Evolutionary conservation across 2,329 filamentous ascomycete species (phyloP), one percentile per base, ranked within the genome.

Genomic region (Stemphylium beticola): DNA sequence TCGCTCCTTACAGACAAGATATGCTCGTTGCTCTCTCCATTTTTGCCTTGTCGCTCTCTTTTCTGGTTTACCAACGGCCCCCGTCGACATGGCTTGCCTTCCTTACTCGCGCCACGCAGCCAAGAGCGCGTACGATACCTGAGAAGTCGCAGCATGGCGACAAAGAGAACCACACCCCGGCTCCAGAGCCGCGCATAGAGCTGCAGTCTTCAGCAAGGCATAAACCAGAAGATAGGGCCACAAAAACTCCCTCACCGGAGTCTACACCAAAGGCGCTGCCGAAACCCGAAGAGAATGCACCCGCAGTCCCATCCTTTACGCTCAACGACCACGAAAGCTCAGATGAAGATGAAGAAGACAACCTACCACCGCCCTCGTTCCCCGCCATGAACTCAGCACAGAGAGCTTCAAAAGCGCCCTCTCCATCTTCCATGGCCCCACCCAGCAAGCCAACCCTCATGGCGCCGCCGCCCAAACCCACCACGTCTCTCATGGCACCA

Each of bases 381-480:
- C 78, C 78, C 26, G 77, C 79, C 2, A 55, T 76, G 31, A 79
- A 81, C 61, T 81, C 78, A 8, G 78, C 77, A 8, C 79, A 81
- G 57, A 69, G 78, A 56, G 74, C 77, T 12, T 77, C 75, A 42
- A 53, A 22, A 55, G 58, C 12, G 48, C 56, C 29, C 49, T 63
- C 22, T 17, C 33, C 32, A 17, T 49, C 57, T n/a, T 29, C 33
- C 33, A 54, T 49, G 51, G 26, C 45, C 22, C 62, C 66, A 31
- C 66, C 67, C 12, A 46, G 60, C 22, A 60, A 57, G 39, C 53
- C 60, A 14, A 61, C 61, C 24, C 51, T 58, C 55, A 76, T 76
- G 71, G 70, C 71, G 8, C 76, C 77, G 24, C 75, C 75, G 7
- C 53, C 67, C 14, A 73, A 54, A 47, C 69, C 69, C 29, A 43